Base-by-base conservation (phyloP, 768 basidiomycete genomes). In the Exsudoporus frostii region DNA sequence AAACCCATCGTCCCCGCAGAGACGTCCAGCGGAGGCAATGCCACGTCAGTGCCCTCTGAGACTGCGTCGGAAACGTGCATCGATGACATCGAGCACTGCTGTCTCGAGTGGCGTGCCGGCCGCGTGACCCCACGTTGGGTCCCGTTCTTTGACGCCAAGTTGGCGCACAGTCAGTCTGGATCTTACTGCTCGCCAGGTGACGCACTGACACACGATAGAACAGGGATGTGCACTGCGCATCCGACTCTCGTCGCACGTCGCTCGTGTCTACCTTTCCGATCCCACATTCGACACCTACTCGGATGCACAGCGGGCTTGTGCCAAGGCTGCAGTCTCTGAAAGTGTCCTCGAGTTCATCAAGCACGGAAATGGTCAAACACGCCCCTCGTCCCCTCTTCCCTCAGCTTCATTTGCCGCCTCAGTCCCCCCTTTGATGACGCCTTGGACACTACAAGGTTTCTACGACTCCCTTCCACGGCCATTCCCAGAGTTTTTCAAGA, bases 381-480 rank as follows among this genome's bases (percentile, higher is more conserved):
- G 64, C 17, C 78, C 75, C 5, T 55, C 70, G 4, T 65, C 68
- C 7, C 63, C 68, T 27, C 4, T 30, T 17, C 55, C 48, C 1
- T 27, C 53, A 10, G 15, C 40, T 33, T 27, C 43, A 20, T 49
- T 51, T 27, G 49, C 55, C 27, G 7, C 24, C 17, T 53, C 58
- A 10, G 54, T 48, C 2, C 37, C 50, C 4, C 48, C 48, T 24
- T 48, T 53, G 34, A 61, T 51, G 20, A 51, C 56, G 17, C 67
- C 71, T 3, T 66, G 75, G 38, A 74, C 77, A 0, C 67, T 89
- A 1, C 83, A 84, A 54, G 67, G 67, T 1, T 88, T 83, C 65
- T 85, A 79, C 59, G 84, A 85, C n/a, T 65, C 79, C 14, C 77
- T 90, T 41, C 85, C 86, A 1, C 75, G 76, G 41, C 87, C 85